Base-by-base conservation (phyloP, 208 protist genomes). In the Trypanosoma vivax region DNA sequence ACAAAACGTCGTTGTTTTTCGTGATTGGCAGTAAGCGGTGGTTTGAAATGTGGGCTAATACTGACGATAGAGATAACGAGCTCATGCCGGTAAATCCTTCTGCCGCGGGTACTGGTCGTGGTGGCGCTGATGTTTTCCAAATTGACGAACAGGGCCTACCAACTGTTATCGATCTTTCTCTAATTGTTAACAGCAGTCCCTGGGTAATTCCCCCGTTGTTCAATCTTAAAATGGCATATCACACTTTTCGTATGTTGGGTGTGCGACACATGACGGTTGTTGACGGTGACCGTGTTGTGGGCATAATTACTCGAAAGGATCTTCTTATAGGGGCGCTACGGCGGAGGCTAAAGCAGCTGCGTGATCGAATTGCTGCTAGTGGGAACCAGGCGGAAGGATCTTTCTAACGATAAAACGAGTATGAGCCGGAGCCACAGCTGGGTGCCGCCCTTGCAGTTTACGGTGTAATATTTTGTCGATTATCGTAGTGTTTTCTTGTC, bases 231-330 rank as follows among this genome's bases (percentile, higher is more conserved):
- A 90, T 94, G 79, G 73, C 76, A 2, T 95, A 93, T 59, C 65
- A 83, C 35, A 84, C 92, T 7, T 97, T 97, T 56, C 76, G 87
- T 24, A 86, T 71, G 45, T 90, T 97, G 83, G 94, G 91, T 0
- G 72, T 97, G 48, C 89, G 94, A 10, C 91, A 96, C 69, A 79
- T 97, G 79, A 79, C 90, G 2, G 91, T 97, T 27, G 76, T 95
- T 16, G 75, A 94, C 53, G 73, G 79, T 29, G 81, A 91, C 47
- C 64, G 59, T 21, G 82, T 96, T 5, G 56, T 76, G 3, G 90
- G 94, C 27, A 90, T 97, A n/a, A 90, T 97, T 63, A 97, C 90
- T 1, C 83, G 90, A 16, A 93, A 96, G 42, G 90, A 97, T 57
- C 67, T 96, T 9, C 75, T 95, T 11, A 65, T 79, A 9, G 70